These are phyloP conservation scores for Fraxinus angustifolia DNA, from an alignment of 305 asterid species.

Conservation along the genomic window DNA sequence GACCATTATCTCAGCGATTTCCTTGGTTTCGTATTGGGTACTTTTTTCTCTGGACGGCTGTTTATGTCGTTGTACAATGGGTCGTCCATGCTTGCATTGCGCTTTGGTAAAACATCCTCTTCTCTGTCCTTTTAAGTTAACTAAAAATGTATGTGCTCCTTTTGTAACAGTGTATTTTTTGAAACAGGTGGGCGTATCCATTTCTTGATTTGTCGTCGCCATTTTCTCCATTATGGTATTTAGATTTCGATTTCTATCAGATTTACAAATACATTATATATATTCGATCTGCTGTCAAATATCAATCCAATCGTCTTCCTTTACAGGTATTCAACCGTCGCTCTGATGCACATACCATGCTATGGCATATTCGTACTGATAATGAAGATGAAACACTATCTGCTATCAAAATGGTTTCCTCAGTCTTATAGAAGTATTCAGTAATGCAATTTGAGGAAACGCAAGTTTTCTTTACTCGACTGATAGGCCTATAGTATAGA, in stretches of 20 bases:
- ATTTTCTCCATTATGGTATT: constrained; percentile 82
- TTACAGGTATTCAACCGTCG: constrained; percentile 71
- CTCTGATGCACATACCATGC: constrained; percentile 87
- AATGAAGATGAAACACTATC: constrained; percentile 68
- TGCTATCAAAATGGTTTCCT: constrained; percentile 80
- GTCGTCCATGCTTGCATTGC: constrained; percentile 66
- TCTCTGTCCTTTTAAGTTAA: not conserved
- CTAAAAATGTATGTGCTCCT: not conserved
- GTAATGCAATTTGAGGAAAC: not conserved
- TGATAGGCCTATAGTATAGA: not conserved
- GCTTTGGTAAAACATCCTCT: constrained; percentile 48
- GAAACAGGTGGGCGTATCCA: constrained; percentile 98
- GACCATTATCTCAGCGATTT: constrained; percentile 60
- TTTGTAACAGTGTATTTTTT: constrained; percentile 11
- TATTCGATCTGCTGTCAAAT: not conserved
- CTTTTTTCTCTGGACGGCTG: constrained; percentile 72
- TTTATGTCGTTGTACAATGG: constrained; percentile 80
- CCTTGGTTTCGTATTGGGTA: constrained; percentile 96
- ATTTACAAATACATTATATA: not conserved
- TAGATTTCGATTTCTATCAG: not conserved
- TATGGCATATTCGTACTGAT: constrained; percentile 73
- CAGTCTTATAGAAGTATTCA: constrained; percentile 47
- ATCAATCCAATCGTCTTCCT: not conserved
- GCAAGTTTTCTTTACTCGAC: not conserved
- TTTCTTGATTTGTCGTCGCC: constrained; percentile 88